These are phyloP conservation scores for Botrytis squamosa DNA, from an alignment of 2,329 filamentous ascomycete genomes.

Conservation along the genomic window DNA sequence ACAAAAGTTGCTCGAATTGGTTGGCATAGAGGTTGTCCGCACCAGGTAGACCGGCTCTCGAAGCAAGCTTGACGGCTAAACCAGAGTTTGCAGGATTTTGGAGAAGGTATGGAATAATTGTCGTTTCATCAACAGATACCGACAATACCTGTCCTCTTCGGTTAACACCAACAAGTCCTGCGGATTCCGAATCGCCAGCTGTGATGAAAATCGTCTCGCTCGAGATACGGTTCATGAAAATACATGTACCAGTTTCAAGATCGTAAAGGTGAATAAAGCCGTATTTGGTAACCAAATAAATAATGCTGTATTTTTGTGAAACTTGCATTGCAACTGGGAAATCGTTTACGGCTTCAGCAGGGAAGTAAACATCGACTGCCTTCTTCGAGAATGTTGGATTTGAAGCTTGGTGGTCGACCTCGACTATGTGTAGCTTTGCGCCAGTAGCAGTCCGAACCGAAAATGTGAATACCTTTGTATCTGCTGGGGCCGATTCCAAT, in stretches of 20 bases:
- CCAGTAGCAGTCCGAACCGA: conserved; percentile 86
- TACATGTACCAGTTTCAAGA: conserved; percentile 88
- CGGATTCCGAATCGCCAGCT: conserved; percentile 75
- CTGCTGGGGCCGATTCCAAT: conserved; percentile 82
- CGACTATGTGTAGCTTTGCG: conserved; percentile 95
- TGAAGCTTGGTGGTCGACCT: conserved; percentile 88
- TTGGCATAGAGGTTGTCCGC: conserved; percentile 91
- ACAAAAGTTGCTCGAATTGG: conserved; percentile 87
- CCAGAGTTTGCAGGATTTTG: conserved; percentile 93
- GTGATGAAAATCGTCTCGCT: conserved; percentile 99
- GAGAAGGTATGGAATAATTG: conserved; percentile 89
- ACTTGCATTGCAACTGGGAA: conserved; percentile 98
- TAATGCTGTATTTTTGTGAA: conserved; percentile 91
- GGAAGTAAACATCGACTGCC: conserved; percentile 97
- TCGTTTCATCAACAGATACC: conserved; percentile 88
- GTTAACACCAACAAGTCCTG: conserved; percentile 92
- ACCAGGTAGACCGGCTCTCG: conserved; percentile 87
- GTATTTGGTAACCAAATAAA: conserved; percentile 98
- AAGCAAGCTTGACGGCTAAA: conserved; percentile 94
- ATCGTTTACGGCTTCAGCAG: conserved; percentile 89
- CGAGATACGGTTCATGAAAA: conserved; percentile 99
- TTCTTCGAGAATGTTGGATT: conserved; percentile 94
- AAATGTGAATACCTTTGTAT: conserved; percentile 96
- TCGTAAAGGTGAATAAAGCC: conserved; percentile 99
- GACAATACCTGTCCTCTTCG: conserved; percentile 95